These are phyloP conservation scores for Wallacemonas rigidus DNA, from an alignment of 208 protist genomes.

Conservation along the genomic window DNA sequence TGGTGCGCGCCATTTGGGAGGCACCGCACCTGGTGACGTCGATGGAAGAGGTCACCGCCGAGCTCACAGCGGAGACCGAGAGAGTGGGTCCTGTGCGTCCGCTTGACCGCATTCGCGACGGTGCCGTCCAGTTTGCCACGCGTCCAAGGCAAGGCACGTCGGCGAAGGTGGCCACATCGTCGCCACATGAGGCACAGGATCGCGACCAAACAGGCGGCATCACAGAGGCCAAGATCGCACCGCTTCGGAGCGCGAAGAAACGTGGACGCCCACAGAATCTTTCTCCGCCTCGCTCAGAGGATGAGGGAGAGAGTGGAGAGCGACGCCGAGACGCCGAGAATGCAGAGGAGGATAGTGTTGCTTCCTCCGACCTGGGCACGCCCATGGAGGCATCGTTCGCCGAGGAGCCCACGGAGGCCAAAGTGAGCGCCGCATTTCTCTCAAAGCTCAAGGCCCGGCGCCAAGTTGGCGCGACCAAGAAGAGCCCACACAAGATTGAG, in stretches of 20 bases:
- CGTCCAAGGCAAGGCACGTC: neutral
- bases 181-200: neutral
- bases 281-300: neutral
- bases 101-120: slow-evolving; percentile 1
- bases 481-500: neutral
- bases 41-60: slow-evolving; percentile 9
- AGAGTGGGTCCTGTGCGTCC: slow-evolving; percentile 4
- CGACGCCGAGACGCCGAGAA: neutral
- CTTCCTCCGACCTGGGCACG: slow-evolving; percentile 10
- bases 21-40: slow-evolving; percentile 23
- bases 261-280: neutral
- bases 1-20: slow-evolving; percentile 20
- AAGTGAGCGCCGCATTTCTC: neutral
- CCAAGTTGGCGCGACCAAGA: neutral
- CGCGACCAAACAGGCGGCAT: neutral
- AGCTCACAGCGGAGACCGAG: slow-evolving; percentile 5
- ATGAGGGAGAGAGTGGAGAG: neutral
- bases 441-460: slow-evolving; percentile 15
- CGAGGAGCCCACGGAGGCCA: slow-evolving; percentile 14
- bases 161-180: neutral
- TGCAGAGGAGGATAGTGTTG: neutral
- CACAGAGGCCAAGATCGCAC: neutral
- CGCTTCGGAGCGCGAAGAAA: neutral
- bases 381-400: slow-evolving; percentile 9
- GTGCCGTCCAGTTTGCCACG: slow-evolving; percentile 3